A percentile compares a stretch with the other conserved stretches of the same genome.
phyloP scores from a whole-genome alignment of 2,329 filamentous ascomycete species.

The Helicocarpus griseus region DNA sequence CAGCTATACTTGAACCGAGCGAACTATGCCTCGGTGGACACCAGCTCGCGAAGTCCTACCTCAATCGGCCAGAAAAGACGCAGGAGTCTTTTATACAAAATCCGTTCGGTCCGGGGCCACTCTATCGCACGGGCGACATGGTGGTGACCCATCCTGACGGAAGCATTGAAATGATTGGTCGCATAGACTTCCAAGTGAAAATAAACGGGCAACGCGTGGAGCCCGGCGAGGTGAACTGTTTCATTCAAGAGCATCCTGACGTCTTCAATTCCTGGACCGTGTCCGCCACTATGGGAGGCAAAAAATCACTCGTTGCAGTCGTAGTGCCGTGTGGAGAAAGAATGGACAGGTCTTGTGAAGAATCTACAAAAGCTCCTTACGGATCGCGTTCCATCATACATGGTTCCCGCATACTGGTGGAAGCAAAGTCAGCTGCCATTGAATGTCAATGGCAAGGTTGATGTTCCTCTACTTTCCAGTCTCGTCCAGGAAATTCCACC shows the following conservation, averaged over 20 bases:
- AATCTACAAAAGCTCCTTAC: constrained; percentile 1
- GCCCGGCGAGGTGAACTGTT: constrained; percentile 30
- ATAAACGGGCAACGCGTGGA: constrained; percentile 25
- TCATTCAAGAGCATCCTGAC: background rate
- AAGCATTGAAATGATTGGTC: constrained; percentile 11
- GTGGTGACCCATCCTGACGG: constrained; percentile 12
- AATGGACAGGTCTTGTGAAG: background rate
- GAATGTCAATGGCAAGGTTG: constrained; percentile 1
- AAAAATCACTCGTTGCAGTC: background rate
- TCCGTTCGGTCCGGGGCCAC: constrained; percentile 5
- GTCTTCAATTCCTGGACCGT: background rate
- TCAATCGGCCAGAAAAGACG: constrained; percentile 15
- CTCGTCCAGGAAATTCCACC: background rate
- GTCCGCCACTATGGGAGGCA: background rate
- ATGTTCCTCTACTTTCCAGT: background rate
- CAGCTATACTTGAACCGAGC: constrained; percentile 21
- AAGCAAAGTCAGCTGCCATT: constrained; percentile 9
- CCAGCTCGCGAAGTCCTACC: constrained; percentile 27
- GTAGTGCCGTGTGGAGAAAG: background rate
- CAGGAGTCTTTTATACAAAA: constrained; percentile 11
- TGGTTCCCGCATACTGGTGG: constrained; percentile 38
- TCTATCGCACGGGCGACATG: constrained; percentile 14
- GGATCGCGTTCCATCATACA: constrained; percentile 32
- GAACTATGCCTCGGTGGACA: constrained; percentile 29
- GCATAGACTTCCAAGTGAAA: constrained; percentile 9